Percentiles rank a stretch among this genome's conserved stretches.
These are phyloP conservation scores for Leonotis leonurus DNA, from an alignment of 257 asterid species.

Conservation along the genomic window DNA sequence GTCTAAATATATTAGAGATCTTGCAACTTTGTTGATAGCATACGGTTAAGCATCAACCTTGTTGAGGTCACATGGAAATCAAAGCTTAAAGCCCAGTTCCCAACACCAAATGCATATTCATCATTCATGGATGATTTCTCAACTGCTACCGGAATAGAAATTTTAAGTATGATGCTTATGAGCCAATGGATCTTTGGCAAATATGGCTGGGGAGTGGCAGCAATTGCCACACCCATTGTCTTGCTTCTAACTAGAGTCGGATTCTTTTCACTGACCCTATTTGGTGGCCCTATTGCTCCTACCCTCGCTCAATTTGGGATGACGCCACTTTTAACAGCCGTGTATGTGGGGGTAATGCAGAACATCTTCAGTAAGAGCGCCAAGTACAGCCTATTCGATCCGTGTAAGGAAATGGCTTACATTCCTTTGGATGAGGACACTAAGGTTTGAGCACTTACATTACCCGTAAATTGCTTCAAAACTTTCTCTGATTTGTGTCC, in stretches of 20 bases:
- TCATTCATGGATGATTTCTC: slow-evolving; percentile 97
- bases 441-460: slow-evolving; percentile 42
- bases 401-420: slow-evolving; percentile 99
- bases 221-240: slow-evolving; percentile 83
- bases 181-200: slow-evolving; percentile 91
- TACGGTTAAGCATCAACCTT: slow-evolving; percentile 93
- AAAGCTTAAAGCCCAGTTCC: slow-evolving; percentile 98
- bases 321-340: slow-evolving; percentile 99
- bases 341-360: slow-evolving; percentile 92
- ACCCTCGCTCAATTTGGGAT: slow-evolving; percentile 69
- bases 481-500: not conserved
- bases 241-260: slow-evolving; percentile 88
- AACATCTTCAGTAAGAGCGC: slow-evolving; percentile 97
- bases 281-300: slow-evolving; percentile 82
- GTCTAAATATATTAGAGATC: slow-evolving; percentile 75
- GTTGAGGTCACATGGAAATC: slow-evolving; percentile 99
- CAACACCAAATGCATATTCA: slow-evolving; percentile 90
- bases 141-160: slow-evolving; percentile 88
- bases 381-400: slow-evolving; percentile 91
- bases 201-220: slow-evolving; percentile 97
- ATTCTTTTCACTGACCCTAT: slow-evolving; percentile 79
- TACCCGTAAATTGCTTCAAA: not conserved
- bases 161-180: slow-evolving; percentile 88
- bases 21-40: slow-evolving; percentile 91
- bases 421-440: slow-evolving; percentile 98